Conservation (phyloP, 352 stramenopile species). For the Phytophthora palmivora region DNA sequence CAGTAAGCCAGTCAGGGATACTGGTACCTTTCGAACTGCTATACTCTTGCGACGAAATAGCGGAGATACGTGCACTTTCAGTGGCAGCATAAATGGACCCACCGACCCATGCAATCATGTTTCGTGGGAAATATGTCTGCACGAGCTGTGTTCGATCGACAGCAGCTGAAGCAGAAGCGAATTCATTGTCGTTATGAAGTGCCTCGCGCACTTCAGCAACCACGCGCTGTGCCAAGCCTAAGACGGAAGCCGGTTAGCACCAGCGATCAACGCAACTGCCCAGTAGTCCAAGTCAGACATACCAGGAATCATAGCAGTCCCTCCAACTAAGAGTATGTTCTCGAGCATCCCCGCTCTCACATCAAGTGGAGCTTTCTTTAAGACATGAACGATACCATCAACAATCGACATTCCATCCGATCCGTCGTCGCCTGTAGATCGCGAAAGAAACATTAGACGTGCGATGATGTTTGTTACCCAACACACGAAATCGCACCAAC, state of each 20-base stretch:
- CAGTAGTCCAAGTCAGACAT: neutral
- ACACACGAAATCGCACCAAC: constrained; percentile 35
- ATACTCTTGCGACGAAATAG: constrained; percentile 70
- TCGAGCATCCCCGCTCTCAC: constrained; percentile 67
- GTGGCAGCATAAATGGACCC: constrained; percentile 80
- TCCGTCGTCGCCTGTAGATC: constrained; percentile 36
- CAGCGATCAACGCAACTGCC: neutral
- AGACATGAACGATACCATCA: constrained; percentile 55
- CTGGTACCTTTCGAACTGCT: constrained; percentile 36
- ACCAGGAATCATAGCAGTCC: constrained; percentile 82
- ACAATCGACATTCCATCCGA: constrained; percentile 61
- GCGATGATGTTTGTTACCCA: neutral
- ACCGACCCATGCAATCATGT: constrained; percentile 81
- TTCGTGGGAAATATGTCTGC: constrained; percentile 66
- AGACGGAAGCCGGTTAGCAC: constrained; percentile 5
- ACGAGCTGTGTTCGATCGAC: constrained; percentile 52
- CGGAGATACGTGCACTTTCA: constrained; percentile 44
- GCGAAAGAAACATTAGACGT: neutral
- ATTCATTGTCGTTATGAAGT: constrained; percentile 51
- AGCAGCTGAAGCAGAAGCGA: constrained; percentile 36
- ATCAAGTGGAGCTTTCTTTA: constrained; percentile 72
- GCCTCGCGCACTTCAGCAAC: constrained; percentile 50
- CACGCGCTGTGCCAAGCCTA: constrained; percentile 65
- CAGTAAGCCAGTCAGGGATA: constrained; percentile 71
- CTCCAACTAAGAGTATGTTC: constrained; percentile 80